Conservation (phyloP, 2,329 filamentous ascomycete genomes). For the Orbilia quercus region DNA sequence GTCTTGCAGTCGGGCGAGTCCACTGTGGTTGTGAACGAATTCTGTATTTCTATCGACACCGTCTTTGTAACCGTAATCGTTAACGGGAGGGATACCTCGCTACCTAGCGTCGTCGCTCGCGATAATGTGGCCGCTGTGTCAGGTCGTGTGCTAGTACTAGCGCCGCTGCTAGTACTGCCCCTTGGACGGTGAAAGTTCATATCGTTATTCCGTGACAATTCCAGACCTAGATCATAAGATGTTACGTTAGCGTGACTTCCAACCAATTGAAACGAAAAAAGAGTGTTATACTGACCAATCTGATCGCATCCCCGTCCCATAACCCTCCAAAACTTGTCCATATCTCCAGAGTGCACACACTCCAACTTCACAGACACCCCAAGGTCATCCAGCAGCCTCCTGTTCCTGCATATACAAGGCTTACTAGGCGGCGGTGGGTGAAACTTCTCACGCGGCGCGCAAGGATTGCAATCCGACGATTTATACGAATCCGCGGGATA, state of each 20-base stretch:
- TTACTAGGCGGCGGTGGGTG: neutral
- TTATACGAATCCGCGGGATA: constrained; percentile 38
- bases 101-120: constrained; percentile 15
- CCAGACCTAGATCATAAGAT: neutral
- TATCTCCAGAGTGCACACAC: constrained; percentile 52
- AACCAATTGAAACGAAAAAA: neutral
- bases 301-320: constrained; percentile 48
- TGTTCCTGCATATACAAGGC: constrained; percentile 34
- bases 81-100: constrained; percentile 29
- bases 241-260: too few relatives aligned
- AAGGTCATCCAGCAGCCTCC: constrained; percentile 41
- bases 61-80: constrained; percentile 49
- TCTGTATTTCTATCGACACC: constrained; percentile 31
- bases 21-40: constrained; percentile 7
- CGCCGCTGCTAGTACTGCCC: neutral
- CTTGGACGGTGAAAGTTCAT: too few relatives aligned
- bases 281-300: constrained; percentile 16
- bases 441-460: neutral
- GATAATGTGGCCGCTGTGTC: constrained; percentile 22
- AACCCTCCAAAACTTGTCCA: constrained; percentile 54
- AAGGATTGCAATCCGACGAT: neutral
- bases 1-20: constrained; percentile 34
- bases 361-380: constrained; percentile 46
- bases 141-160: constrained; percentile 8
- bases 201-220: neutral